Base-by-base conservation (phyloP, 768 basidiomycete species). In the Cantharellus anzutake region DNA sequence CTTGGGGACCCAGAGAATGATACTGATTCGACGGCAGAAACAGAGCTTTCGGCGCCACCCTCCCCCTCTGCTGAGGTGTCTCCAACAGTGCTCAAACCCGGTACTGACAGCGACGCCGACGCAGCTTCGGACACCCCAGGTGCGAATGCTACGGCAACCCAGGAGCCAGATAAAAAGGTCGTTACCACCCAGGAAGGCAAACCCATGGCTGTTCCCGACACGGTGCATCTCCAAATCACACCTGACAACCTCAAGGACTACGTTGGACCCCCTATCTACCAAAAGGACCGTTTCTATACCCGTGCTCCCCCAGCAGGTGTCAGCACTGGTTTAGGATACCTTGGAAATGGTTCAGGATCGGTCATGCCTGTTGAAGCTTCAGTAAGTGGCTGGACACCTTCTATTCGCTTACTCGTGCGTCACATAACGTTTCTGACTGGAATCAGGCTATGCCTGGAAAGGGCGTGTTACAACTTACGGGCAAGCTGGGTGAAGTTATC, bases 401-500 rank as follows among this genome's bases (percentile, higher is more conserved):
- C 4, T 7, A 41, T 34, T 42, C 20, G n/a, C 35, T 34, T 5
- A 38, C 44, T 48, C 11, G 11, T 48, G 44, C 29, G 35, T 55
- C 11, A 7, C 37, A 57, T 57, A 35, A 60, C 11, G 39, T 62
- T 60, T 42, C 60, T 42, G 53, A 58, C 61, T 53, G 59, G 58
- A 34, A 29, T 29, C 68, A 92, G 90, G 82, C 82, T 57, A 98
- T 96, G 91, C 93, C 94, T 35, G 96, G 96, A 2, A 94, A 94
- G 69, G 94, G 94, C 7, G 78, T 77, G 14, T 75, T 99, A 2
- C 91, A 92, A 65, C 73, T 98, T 4, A 98, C 96, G 0, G 96
- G 96, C 42, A 98, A 98, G 72, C 83, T 99, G 3, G 94, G 94
- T 51, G 96, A 99, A 66, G 96, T 98, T 62, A 97, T 99, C 69